These are phyloP conservation scores for Solanum microdontum DNA, from an alignment of 257 asterid genomes.

Conservation along the genomic window DNA sequence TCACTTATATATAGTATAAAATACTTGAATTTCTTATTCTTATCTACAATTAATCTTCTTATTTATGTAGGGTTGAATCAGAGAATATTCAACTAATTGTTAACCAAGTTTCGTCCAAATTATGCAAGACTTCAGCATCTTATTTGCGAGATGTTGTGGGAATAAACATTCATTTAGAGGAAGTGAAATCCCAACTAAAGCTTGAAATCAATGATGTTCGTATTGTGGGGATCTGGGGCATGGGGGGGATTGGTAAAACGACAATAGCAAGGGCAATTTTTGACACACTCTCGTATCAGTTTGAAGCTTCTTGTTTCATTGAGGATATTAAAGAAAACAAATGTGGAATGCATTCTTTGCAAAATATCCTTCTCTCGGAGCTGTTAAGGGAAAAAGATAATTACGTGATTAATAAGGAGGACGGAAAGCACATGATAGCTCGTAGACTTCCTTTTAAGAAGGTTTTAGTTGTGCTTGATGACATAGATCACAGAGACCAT, in stretches of 20 bases:
- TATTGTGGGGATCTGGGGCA: neutral
- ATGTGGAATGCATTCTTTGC: neutral
- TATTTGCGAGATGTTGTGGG: neutral
- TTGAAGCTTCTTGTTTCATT: neutral
- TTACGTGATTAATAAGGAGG: neutral
- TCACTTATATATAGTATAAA: neutral
- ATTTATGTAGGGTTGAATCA: neutral
- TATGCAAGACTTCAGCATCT: neutral
- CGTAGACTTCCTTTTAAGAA: neutral
- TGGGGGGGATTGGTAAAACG: neutral
- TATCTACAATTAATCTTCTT: neutral
- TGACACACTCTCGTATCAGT: neutral
- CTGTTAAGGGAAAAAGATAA: neutral
- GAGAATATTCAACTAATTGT: neutral
- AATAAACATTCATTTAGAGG: neutral
- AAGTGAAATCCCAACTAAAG: neutral
- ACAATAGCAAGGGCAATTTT: neutral
- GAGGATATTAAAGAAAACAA: neutral
- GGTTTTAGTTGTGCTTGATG: neutral
- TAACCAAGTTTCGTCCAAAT: neutral
- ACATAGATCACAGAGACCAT: neutral
- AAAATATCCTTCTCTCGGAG: neutral
- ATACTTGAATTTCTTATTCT: neutral
- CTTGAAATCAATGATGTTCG: neutral
- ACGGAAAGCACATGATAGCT: neutral